Conservation (phyloP, 257 asterid species). For the Solanum habrochaites region DNA sequence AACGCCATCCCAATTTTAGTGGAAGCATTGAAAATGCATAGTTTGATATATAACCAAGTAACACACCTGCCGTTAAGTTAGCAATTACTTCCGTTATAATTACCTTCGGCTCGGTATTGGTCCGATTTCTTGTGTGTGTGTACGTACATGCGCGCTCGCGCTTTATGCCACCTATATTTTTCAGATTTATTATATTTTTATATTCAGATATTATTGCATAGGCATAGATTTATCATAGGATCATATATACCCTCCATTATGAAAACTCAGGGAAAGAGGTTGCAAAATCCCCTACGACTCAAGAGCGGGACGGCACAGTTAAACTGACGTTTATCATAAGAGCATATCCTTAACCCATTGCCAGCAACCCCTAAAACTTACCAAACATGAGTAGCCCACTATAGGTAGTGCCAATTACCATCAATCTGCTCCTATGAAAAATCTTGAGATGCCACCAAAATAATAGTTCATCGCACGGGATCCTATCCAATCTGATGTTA, state of each 20-base stretch:
- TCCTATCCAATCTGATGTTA: constrained; percentile 15
- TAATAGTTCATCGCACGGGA: constrained; percentile 22
- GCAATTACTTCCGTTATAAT: no score
- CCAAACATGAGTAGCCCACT: constrained; percentile 3
- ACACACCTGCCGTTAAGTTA: no score
- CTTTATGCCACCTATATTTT: no score
- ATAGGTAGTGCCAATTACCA: constrained; percentile 31
- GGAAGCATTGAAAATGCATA: constrained; percentile 24
- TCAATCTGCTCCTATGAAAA: constrained; percentile 27
- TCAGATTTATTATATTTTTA: no score
- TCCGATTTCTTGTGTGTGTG: no score
- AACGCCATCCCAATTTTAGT: constrained; percentile 26
- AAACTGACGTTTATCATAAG: not conserved
- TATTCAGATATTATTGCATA: no score
- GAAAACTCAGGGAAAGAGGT: not conserved
- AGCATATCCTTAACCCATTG: constrained; percentile 1
- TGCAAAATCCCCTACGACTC: no score
- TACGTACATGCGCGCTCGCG: no score
- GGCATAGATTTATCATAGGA: no score
- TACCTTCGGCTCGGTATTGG: no score
- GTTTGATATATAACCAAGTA: constrained; percentile 31
- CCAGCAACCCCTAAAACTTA: not conserved
- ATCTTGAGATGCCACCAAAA: not conserved
- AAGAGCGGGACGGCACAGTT: no score
- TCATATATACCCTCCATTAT: not conserved